Percentiles rank a stretch among this genome's conserved stretches.
Evolutionary conservation across 768 basidiomycete genomes (phyloP).

Genomic region (Mrakia gelida): DNA sequence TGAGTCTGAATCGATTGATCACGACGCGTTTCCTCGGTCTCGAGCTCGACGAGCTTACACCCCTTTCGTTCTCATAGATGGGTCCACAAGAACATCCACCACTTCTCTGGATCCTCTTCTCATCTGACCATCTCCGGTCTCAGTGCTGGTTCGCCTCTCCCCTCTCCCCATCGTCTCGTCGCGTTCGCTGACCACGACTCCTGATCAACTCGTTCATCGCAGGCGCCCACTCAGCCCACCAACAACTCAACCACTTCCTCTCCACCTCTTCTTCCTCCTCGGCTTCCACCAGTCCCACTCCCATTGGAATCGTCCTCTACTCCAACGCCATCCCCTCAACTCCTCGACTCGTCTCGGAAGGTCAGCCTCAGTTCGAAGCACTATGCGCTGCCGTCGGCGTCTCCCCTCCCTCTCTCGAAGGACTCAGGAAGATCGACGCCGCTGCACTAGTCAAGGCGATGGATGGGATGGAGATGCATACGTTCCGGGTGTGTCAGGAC

Average conservation of each 20-base stretch:
- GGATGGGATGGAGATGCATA: slow-evolving; percentile 11
- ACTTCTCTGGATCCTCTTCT: neutral
- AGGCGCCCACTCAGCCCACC: slow-evolving; percentile 14
- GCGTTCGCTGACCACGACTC: no score
- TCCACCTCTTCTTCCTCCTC: neutral
- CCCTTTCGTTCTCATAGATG: neutral
- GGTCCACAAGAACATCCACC: slow-evolving; percentile 2
- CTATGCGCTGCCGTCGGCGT: neutral
- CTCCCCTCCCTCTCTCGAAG: neutral
- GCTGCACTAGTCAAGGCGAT: neutral
- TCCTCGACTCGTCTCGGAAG: slow-evolving; percentile 8
- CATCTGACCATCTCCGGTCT: slow-evolving; percentile 11
- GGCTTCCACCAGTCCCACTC: neutral
- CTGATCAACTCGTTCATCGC: no score
- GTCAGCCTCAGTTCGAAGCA: slow-evolving; percentile 5
- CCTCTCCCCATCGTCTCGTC: no score
- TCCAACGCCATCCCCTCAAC: slow-evolving; percentile 17
- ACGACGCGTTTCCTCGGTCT: neutral
- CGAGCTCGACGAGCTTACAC: no score
- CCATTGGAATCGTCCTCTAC: slow-evolving; percentile 12
- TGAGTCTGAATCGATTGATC: neutral
- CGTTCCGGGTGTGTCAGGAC: slow-evolving; percentile 11
- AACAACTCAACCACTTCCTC: slow-evolving; percentile 12
- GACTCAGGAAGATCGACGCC: neutral
- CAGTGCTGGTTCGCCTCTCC: neutral